Evolutionary conservation across 2,329 filamentous ascomycete species (phyloP).

Genomic region (Talaromyces funiculosus): DNA sequence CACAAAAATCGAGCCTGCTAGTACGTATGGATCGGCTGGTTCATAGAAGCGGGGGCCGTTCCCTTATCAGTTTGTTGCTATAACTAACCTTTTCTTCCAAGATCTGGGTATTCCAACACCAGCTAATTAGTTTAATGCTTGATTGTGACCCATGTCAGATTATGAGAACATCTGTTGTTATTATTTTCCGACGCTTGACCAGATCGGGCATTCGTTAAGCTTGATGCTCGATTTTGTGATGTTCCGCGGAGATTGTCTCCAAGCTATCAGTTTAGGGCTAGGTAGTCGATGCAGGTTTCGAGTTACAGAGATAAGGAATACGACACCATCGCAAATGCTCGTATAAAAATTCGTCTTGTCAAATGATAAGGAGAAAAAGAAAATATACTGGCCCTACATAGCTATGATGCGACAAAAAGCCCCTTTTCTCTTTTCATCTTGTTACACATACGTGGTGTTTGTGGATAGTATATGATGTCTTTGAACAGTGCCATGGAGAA

Average conservation of each 20-base stretch:
- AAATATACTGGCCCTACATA: background rate
- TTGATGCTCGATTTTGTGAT: background rate
- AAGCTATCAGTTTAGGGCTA: background rate
- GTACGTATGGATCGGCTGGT: background rate
- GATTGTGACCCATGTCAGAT: background rate
- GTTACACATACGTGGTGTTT: background rate
- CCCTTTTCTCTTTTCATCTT: background rate
- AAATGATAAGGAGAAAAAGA: constrained; percentile 4
- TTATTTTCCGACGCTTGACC: background rate
- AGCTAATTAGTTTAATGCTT: background rate
- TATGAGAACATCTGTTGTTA: background rate
- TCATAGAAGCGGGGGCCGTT: background rate
- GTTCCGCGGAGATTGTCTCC: constrained; percentile 6
- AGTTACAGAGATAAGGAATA: background rate
- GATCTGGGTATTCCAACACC: background rate
- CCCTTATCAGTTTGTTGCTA: background rate
- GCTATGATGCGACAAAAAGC: background rate
- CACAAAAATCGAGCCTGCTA: background rate
- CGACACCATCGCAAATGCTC: background rate
- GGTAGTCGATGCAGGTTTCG: background rate
- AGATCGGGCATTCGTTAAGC: background rate
- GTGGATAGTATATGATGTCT: background rate
- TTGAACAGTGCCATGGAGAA: background rate
- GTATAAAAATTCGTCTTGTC: background rate
- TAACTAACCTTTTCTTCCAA: background rate